Base-by-base conservation (phyloP, 1,284 basidiomycete species). In the Omphalotus olearius region DNA sequence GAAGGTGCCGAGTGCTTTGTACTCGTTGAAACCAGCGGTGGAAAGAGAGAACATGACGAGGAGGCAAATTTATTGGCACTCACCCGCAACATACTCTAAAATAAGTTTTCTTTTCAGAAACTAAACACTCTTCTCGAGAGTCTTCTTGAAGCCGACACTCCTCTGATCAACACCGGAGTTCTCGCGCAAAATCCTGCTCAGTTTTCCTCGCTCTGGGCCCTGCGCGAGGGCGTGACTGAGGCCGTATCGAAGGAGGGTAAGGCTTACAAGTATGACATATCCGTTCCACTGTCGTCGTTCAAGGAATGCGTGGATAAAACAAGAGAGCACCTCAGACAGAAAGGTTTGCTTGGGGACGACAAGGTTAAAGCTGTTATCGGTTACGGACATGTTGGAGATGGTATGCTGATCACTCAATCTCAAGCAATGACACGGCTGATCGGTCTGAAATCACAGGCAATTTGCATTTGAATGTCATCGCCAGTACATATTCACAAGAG, bases 231-330 rank as follows among this genome's bases (percentile, higher is more conserved):
- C 37, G 80, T 99, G 18, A 88, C 97, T 2, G 97, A 99, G 68
- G 91, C 95, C 1, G 83, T 92, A 2, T 91, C 91, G 23, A 98
- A 98, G 68, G 87, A 93, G 65, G 97, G 97, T 42, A 93, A 93
- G 60, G 87, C 90, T 4, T 99, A 97, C 78, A 99, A 99, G 74
- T 99, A 99, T 69, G 97, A 99, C 64, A 81, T 99, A 38, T 95
- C 92, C 16, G 83, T 99, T 30, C 96, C 96, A 2, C 78, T 97
- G 3, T 76, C 82, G 17, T 81, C 85, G 60, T 99, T 99, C 81
- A 89, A 98, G 72, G 80, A 83, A 25, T 83, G 98, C 9, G 93
- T 98, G 18, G 88, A 96, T 61, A 74, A 78, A 39, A 88, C 95
- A 47, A 76, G 91, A 52, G 81, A 85, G 52, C 85, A 85, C 49